Base-by-base conservation (phyloP, 768 basidiomycete genomes). In the Boletus bicolor region DNA sequence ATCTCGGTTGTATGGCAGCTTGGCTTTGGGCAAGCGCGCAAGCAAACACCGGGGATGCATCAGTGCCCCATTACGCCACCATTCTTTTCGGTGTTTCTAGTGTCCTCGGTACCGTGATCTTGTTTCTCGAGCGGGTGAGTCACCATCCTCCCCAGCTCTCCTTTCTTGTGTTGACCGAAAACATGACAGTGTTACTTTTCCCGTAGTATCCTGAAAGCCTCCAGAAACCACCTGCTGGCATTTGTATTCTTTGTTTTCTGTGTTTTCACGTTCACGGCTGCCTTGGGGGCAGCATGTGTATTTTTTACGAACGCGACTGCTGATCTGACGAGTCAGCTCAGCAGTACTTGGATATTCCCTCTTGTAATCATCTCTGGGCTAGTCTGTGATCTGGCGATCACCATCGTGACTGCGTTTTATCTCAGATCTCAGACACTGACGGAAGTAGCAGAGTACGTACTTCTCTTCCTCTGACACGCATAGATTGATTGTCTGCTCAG, bases 1-100 rank as follows among this genome's bases (percentile, higher is more conserved):
- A 66, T 17, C 54, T 66, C 30, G 53, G 55, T 37, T 65, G 60
- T 38, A 56, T 24, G 54, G 38, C 39, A 19, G 36, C 54, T 42
- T 66, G 65, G 65, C 54, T 67, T 47, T 66, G 65, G 65, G 54
- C 51, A 21, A 57, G 46, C 52, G 8, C 24, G 8, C 42, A 57
- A 53, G 47, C 12, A n/a, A 44, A 38, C 28, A 28, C 32, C 3
- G 38, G 26, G 19, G 41, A 44, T 1, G 24, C 24, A 26, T 43
- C 51, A 51, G 38, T 58, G 5, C 62, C 62, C 42, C 28, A 43
- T 26, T 64, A 54, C 10, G 54, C 60, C 12, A 9, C 48, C 19
- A 55, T 55, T 41, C 50, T 67, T 26, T 56, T 67, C 7, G 65
- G 65, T 35, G 9, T 65, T 28, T 64, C 65, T 4, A 53, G 42